Base-by-base conservation (phyloP, 176 grass and related monocot genomes). In the Aechmea fasciata region DNA sequence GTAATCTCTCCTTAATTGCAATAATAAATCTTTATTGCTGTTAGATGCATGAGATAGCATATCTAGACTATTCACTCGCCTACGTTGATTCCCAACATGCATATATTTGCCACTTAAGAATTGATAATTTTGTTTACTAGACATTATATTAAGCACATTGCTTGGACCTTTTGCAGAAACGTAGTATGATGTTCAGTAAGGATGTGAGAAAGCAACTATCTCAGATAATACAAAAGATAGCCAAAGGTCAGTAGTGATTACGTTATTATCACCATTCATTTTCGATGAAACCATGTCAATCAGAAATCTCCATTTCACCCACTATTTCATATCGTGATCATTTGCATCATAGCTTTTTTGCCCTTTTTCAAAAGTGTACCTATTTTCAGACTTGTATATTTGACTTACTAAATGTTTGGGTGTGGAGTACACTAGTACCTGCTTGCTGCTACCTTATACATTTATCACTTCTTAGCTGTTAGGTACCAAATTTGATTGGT, bases 161-260 rank as follows among this genome's bases (percentile, higher is more conserved):
- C 13, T 61, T n/a, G 28, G 50, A 68, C 9, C 17, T 59, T 20
- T 73, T 80, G 47, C 77, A 96, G 92, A 78, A 86, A 20, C 81
- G 92, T 22, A 77, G 85, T 79, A 92, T 96, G 92, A 96, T 75
- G 70, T 96, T 96, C 23, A 82, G 92, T 85, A 96, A 88, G 90
- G 88, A 96, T 77, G 83, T 96, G 70, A 96, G 92, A 66, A 89
- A 96, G 49, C 92, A 96, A 82, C 77, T 96, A 74, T 91, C 72
- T 68, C 88, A 92, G 66, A 89, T 96, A 61, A 74, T 96, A 71
- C 73, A 87, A 29, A 96, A 91, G 68, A 81, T 96, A 62, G 85
- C 85, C 68, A 96, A 91, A 87, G 88, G 88, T 91, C 47, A 77
- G 69, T 69, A 72, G 47, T 77, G 57, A 76, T 11, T 62, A 14